Percentiles rank a stretch among this genome's conserved stretches.
Evolutionary conservation across 2,329 filamentous ascomycete genomes (phyloP).

Genomic region (Macrophomina tecta): DNA sequence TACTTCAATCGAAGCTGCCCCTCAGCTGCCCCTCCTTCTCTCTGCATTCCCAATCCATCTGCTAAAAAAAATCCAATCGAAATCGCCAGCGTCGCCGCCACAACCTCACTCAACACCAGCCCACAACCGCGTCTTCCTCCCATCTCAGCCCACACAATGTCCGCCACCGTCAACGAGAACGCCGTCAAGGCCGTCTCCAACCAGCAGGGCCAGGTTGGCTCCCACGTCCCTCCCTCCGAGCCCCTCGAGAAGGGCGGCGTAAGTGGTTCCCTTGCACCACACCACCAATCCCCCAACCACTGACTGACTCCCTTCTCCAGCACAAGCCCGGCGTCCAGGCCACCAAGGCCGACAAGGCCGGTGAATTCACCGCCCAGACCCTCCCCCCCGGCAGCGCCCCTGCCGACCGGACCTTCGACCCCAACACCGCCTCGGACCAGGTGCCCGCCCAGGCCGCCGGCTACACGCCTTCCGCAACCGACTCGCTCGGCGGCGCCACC

Average conservation of each 20-base stretch:
- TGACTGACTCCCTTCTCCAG: constrained; percentile 46
- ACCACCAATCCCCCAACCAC: not conserved
- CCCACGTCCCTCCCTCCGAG: constrained; percentile 57
- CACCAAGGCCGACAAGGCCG: constrained; percentile 62
- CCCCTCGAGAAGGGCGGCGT: constrained; percentile 63
- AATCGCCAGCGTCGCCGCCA: not conserved
- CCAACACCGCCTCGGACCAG: constrained; percentile 53
- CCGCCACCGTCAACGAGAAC: constrained; percentile 56
- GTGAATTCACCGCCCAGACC: constrained; percentile 69
- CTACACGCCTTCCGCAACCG: constrained; percentile 48
- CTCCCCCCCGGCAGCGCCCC: constrained; percentile 70
- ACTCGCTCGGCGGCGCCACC: constrained; percentile 59
- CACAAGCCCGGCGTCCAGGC: constrained; percentile 68
- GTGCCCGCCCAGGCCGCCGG: constrained; percentile 34
- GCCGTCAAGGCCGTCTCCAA: constrained; percentile 51
- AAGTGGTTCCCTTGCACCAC: constrained; percentile 39
- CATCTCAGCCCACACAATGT: constrained; percentile 41
- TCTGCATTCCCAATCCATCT: not conserved
- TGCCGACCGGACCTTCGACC: constrained; percentile 49
- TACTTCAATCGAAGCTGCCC: not conserved
- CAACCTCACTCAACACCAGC: not conserved
- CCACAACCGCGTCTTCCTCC: not conserved
- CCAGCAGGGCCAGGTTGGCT: constrained; percentile 62
- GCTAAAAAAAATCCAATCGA: not conserved
- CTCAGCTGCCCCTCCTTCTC: no score